Evolutionary conservation across 257 asterid genomes (phyloP).

Genomic region (Capsicum rhomboideum): DNA sequence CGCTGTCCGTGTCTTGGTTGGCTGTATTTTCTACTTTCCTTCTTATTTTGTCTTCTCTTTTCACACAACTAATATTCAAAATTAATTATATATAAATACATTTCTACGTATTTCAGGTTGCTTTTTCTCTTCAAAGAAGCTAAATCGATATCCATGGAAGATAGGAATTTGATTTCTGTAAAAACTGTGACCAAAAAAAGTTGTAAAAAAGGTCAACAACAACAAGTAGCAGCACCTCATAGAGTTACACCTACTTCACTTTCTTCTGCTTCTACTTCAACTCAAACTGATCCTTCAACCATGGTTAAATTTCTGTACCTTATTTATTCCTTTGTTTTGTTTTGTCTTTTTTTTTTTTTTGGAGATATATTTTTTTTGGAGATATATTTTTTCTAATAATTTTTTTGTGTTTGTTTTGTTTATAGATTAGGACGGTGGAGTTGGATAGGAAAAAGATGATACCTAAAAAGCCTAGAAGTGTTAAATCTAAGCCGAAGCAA

Average conservation of each 20-base stretch:
- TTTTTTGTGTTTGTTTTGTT: neutral
- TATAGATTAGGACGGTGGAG: conserved; percentile 16
- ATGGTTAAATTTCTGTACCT: neutral
- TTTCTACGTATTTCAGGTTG: neutral
- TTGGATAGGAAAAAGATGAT: conserved; percentile 27
- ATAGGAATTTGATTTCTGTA: neutral
- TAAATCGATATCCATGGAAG: conserved; percentile 5
- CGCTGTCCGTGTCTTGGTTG: conserved; percentile 16
- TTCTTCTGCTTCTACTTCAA: conserved; percentile 4
- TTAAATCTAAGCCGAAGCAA: conserved; percentile 45
- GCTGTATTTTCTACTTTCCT: conserved; percentile 8
- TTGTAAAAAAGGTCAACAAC: neutral
- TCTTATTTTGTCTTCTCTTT: conserved; percentile 4
- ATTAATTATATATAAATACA: neutral
- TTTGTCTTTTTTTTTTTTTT: neutral
- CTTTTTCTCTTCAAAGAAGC: neutral
- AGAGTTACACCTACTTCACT: neutral
- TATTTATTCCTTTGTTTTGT: neutral
- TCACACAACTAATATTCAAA: neutral
- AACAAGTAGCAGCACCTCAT: neutral
- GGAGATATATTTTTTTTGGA: no score
- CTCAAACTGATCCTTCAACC: conserved; percentile 19
- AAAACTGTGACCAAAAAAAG: neutral
- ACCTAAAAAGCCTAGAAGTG: conserved; percentile 24
- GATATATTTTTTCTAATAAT: neutral